phyloP scores from a whole-genome alignment of 345 rosid species.

The Aegle marmelos region DNA sequence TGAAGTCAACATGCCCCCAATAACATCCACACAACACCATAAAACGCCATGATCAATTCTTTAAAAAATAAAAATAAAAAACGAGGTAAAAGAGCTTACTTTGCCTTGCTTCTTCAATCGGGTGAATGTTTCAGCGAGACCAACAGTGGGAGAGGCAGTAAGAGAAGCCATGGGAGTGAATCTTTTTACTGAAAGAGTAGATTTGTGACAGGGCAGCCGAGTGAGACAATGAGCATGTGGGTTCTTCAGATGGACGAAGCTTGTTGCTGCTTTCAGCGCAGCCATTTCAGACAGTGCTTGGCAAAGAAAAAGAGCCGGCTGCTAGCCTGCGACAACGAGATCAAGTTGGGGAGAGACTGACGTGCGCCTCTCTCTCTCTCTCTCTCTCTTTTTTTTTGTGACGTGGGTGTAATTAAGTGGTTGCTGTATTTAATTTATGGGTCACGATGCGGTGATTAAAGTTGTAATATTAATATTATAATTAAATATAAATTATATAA shows the following conservation, averaged over 20 bases:
- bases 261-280: constrained; percentile 18
- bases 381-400: too few relatives aligned
- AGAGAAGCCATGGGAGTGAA: constrained; percentile 54
- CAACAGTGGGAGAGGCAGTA: constrained; percentile 34
- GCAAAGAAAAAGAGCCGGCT: background rate
- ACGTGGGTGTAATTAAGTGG: too few relatives aligned
- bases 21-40: background rate
- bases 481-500: too few relatives aligned
- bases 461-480: too few relatives aligned
- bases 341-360: too few relatives aligned
- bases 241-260: constrained; percentile 29
- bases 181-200: constrained; percentile 31
- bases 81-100: constrained; percentile 32
- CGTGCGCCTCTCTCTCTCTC: too few relatives aligned
- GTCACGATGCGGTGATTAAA: too few relatives aligned
- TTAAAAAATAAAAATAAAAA: background rate
- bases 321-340: background rate
- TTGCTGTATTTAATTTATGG: too few relatives aligned
- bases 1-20: background rate
- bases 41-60: background rate
- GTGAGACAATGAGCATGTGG: constrained; percentile 24
- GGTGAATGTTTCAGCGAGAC: constrained; percentile 64
- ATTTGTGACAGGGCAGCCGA: constrained; percentile 18
- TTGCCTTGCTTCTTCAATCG: constrained; percentile 58
- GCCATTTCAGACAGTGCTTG: constrained; percentile 22